These are phyloP conservation scores for Lepiota venenata DNA, from an alignment of 768 basidiomycete genomes.

Conservation along the genomic window DNA sequence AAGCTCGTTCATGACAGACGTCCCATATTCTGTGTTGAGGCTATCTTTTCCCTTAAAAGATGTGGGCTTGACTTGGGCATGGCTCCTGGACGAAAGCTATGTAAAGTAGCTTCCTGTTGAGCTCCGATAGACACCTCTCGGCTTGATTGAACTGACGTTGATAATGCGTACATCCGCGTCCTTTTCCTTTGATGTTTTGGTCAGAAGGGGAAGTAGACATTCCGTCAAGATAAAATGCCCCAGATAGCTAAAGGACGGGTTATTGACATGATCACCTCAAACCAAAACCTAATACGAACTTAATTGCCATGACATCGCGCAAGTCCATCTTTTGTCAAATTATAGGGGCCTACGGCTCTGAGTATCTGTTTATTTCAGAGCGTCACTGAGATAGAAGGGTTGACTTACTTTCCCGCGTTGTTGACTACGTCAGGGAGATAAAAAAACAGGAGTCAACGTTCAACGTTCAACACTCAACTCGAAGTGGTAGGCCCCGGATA, in stretches of 20 bases:
- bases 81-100: constrained; percentile 30
- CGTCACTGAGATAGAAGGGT: background rate
- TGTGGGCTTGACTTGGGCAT: constrained; percentile 18
- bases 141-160: constrained; percentile 35
- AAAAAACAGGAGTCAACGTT: background rate
- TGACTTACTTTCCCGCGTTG: constrained; percentile 34
- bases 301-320: constrained; percentile 9
- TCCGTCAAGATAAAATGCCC: constrained; percentile 55
- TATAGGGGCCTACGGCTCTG: constrained; percentile 8
- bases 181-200: constrained; percentile 41
- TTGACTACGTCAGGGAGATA: constrained; percentile 36
- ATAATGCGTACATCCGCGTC: constrained; percentile 61
- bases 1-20: constrained; percentile 15
- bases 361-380: background rate
- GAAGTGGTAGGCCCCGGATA: background rate
- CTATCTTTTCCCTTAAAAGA: constrained; percentile 30
- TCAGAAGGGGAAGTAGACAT: constrained; percentile 49
- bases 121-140: no score
- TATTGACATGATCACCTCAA: background rate
- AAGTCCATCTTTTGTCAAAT: constrained; percentile 17
- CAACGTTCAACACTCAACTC: background rate
- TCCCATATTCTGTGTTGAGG: constrained; percentile 33
- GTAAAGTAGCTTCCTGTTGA: background rate
- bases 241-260: constrained; percentile 37
- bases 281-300: background rate